Percentiles rank a stretch among this genome's conserved stretches.
These are phyloP conservation scores for Aegle marmelos DNA, from an alignment of 345 rosid genomes.

Conservation along the genomic window DNA sequence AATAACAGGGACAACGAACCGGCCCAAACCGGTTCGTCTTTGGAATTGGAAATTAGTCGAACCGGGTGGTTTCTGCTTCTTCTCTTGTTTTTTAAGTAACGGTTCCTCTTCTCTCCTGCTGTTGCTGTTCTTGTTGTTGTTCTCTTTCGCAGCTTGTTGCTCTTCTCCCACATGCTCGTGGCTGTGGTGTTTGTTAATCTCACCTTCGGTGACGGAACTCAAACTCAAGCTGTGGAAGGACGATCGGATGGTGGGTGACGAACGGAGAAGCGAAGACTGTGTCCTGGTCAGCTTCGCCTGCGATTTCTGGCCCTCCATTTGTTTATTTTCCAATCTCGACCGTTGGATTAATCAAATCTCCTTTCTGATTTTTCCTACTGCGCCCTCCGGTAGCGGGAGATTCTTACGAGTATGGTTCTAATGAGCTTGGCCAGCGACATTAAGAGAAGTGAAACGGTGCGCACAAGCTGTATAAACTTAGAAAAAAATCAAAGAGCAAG, in stretches of 20 bases:
- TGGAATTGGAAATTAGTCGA: constrained; percentile 31
- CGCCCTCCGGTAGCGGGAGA: constrained; percentile 50
- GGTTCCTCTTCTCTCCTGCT: constrained; percentile 17
- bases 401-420: constrained; percentile 32
- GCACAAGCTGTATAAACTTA: neutral
- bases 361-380: constrained; percentile 3
- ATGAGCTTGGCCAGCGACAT: constrained; percentile 44
- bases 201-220: constrained; percentile 59
- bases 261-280: constrained; percentile 78
- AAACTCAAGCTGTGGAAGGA: constrained; percentile 87
- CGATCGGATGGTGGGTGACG: constrained; percentile 79
- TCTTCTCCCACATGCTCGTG: constrained; percentile 10
- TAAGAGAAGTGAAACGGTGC: constrained; percentile 24
- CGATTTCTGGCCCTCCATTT: constrained; percentile 63
- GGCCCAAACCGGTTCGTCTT: constrained; percentile 43
- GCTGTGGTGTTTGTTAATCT: constrained; percentile 30
- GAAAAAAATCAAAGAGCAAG: neutral
- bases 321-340: constrained; percentile 2
- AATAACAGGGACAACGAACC: constrained; percentile 49
- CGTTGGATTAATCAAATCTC: constrained; percentile 13
- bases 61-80: constrained; percentile 30
- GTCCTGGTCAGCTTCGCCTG: constrained; percentile 74
- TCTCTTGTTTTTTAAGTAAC: constrained; percentile 12
- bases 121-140: constrained; percentile 14
- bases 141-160: constrained; percentile 13